These are phyloP conservation scores for Tuber umbilicatum DNA, from an alignment of 495 filamentous ascomycete genomes.

Conservation along the genomic window DNA sequence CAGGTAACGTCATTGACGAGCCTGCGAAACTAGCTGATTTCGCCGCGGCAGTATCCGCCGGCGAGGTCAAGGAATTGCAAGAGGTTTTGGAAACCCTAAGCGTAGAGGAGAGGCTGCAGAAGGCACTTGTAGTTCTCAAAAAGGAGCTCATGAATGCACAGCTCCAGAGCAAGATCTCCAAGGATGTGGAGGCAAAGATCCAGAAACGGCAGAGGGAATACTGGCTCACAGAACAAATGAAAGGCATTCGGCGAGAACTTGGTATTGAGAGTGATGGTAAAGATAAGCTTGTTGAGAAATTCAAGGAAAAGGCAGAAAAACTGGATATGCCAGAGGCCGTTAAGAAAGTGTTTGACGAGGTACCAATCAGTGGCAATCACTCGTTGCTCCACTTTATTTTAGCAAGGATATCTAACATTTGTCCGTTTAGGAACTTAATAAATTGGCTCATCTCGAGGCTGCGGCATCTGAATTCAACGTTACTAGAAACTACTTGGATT, in stretches of 20 bases:
- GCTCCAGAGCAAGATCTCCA: conserved; percentile 92
- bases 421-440: conserved; percentile 65
- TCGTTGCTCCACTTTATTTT: neutral
- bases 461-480: conserved; percentile 98
- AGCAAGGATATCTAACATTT: conserved; percentile 9
- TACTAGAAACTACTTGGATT: conserved; percentile 97
- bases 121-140: conserved; percentile 84
- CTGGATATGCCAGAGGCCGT: conserved; percentile 95
- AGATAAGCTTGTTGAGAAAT: conserved; percentile 94
- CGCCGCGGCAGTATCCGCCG: conserved; percentile 86
- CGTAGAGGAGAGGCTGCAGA: conserved; percentile 81
- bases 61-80: conserved; percentile 85
- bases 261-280: conserved; percentile 97
- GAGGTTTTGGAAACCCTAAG: conserved; percentile 85
- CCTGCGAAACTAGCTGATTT: conserved; percentile 94
- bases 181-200: conserved; percentile 96
- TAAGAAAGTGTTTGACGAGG: conserved; percentile 92
- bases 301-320: conserved; percentile 89
- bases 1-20: conserved; percentile 89
- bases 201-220: conserved; percentile 97
- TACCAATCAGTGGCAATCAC: conserved; percentile 14
- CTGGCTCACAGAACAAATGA: conserved; percentile 99
- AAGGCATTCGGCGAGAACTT: conserved; percentile 91
- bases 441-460: conserved; percentile 87
- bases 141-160: conserved; percentile 98